These are phyloP conservation scores for Fabrea salina DNA, from an alignment of 169 alveolate genomes.

Conservation along the genomic window DNA sequence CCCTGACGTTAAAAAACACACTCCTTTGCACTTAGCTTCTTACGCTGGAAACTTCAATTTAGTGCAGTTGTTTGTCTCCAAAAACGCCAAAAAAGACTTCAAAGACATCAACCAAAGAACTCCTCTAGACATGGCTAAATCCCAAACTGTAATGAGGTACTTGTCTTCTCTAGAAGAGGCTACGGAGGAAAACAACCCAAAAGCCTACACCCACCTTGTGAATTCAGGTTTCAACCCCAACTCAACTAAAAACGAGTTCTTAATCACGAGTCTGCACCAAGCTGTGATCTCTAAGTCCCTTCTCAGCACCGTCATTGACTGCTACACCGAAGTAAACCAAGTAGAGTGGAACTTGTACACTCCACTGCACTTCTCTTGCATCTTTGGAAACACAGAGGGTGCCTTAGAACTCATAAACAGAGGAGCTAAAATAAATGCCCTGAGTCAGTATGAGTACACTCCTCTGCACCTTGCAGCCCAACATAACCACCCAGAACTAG, in stretches of 20 bases:
- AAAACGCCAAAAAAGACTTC: no score
- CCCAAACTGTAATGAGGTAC: slow-evolving; percentile 61
- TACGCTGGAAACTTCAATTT: no score
- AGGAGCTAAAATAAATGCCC: slow-evolving; percentile 58
- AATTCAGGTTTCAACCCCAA: slow-evolving; percentile 66
- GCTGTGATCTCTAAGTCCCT: slow-evolving; percentile 45
- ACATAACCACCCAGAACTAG: slow-evolving; percentile 45
- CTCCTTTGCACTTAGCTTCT: no score
- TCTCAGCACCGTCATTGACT: slow-evolving; percentile 50
- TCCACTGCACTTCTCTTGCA: slow-evolving; percentile 76
- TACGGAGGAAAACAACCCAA: slow-evolving; percentile 52
- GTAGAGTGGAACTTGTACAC: slow-evolving; percentile 75
- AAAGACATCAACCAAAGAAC: slow-evolving; percentile 67
- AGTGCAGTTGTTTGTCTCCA: no score
- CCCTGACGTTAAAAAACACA: no score
- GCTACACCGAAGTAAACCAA: slow-evolving; percentile 58
- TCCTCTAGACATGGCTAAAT: no score
- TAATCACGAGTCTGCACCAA: slow-evolving; percentile 69
- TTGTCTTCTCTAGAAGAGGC: slow-evolving; percentile 63
- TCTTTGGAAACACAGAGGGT: slow-evolving; percentile 57
- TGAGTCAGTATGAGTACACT: slow-evolving; percentile 55
- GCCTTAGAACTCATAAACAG: slow-evolving; percentile 43
- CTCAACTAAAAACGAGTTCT: slow-evolving; percentile 47
- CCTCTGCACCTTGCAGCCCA: slow-evolving; percentile 75
- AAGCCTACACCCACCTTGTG: slow-evolving; percentile 54